Evolutionary conservation across 2,329 filamentous ascomycete species (phyloP), one percentile per base, ranked within the genome.

Genomic region (Clarireedia paspali): DNA sequence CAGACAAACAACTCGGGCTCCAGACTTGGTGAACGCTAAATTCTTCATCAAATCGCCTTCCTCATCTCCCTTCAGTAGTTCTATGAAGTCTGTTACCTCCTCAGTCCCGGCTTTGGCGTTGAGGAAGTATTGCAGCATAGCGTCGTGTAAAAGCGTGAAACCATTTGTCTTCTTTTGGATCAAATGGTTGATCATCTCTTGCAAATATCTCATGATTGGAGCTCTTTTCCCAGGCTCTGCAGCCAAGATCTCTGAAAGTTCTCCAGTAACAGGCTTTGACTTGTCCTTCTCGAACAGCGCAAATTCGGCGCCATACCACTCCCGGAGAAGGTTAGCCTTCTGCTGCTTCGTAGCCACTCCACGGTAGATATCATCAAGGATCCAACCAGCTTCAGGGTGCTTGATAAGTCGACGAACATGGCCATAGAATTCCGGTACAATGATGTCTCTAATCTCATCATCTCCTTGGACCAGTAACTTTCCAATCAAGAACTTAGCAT

Each of bases 291-390:
- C 85, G 70, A 91, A 88, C 45, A 97, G 80, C 14, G 88, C 83
- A 68, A 95, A 99, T 68, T 97, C 94, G 0, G 92, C 81, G 1
- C 94, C 94, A 70, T 96, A 99, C 91, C 94, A 99, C 72, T 99
- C 94, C 53, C 91, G 81, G 57, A 99, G 78, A 58, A 99, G 78
- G 48, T 82, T 82, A 36, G 87, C 86, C 74, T 92, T 96, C 70
- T 99, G 94, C 64, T 89, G 80, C 67, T 85, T 84, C 23, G 88
- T 94, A 9, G 92, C 91, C 56, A 92, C 85, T 48, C 87, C 87
- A 59, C 94, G 84, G 75, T 97, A 99, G 63, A 96, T 88, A 71
- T 99, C 94, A 71, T 99, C 95, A 44, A 99, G 77, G 64, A 99
- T 97, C 91, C 94, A 99, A 42, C 90, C 91, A 34, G 89, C 94